These are phyloP conservation scores for Termitomyces sp. DNA, from an alignment of 768 basidiomycete genomes.

Conservation along the genomic window DNA sequence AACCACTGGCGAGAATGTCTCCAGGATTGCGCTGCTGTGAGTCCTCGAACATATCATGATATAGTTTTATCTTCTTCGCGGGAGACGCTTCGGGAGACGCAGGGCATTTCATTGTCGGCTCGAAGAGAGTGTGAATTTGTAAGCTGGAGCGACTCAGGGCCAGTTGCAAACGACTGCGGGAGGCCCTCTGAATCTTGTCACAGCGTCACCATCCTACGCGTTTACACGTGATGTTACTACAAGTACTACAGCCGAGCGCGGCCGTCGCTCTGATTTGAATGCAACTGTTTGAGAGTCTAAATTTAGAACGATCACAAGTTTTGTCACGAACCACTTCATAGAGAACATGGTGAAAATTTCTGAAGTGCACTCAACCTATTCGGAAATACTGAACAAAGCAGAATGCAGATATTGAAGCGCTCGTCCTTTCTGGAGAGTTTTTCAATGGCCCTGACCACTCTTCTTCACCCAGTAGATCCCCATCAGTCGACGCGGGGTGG, in stretches of 20 bases:
- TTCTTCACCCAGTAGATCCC: slow-evolving; percentile 60
- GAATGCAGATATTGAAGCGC: slow-evolving; percentile 23
- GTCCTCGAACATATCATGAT: slow-evolving; percentile 15
- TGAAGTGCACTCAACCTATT: neutral
- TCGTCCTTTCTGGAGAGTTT: slow-evolving; percentile 57
- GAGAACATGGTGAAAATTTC: slow-evolving; percentile 5
- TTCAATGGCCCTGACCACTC: slow-evolving; percentile 53
- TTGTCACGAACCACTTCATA: neutral
- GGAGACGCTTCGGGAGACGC: neutral
- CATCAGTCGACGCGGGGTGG: slow-evolving; percentile 54
- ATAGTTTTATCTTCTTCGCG: slow-evolving; percentile 7
- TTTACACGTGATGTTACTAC: slow-evolving; percentile 7
- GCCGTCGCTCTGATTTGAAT: too few relatives aligned
- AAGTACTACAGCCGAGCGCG: too few relatives aligned
- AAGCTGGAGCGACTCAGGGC: too few relatives aligned
- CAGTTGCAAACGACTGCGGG: too few relatives aligned
- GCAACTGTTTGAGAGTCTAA: neutral
- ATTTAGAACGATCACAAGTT: slow-evolving; percentile 2
- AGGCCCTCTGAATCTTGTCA: too few relatives aligned
- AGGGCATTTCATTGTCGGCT: slow-evolving; percentile 9
- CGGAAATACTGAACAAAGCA: slow-evolving; percentile 8
- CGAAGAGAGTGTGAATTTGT: neutral
- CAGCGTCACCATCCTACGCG: slow-evolving; percentile 8
- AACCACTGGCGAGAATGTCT: slow-evolving; percentile 25
- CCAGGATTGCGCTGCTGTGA: slow-evolving; percentile 20